Conservation (phyloP, 306 rosid genomes). For the Lathyrus sativus region DNA sequence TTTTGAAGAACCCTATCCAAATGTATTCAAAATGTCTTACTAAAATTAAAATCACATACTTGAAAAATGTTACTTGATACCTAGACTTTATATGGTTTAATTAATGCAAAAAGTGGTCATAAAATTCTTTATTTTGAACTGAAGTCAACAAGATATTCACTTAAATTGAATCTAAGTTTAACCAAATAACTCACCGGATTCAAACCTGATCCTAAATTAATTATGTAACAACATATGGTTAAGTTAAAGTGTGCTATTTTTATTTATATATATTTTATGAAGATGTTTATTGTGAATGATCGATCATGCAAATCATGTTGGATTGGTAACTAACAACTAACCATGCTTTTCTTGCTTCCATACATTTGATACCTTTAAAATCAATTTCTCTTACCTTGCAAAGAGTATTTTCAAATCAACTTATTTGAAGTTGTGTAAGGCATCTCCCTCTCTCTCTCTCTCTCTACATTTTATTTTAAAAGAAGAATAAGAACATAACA, state of each 20-base stretch:
- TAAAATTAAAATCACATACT: too few species aligned
- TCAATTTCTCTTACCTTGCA: constrained; percentile 44
- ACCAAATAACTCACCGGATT: constrained; percentile 72
- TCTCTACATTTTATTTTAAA: neutral
- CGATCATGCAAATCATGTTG: constrained; percentile 64
- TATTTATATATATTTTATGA: constrained; percentile 34
- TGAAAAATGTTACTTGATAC: too few species aligned
- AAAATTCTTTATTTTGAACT: neutral
- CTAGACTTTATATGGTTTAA: too few species aligned
- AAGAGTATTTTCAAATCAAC: constrained; percentile 34
- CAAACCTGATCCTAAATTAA: constrained; percentile 53
- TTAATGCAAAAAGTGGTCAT: neutral
- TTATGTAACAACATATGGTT: constrained; percentile 40
- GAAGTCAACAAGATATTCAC: constrained; percentile 32
- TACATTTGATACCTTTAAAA: constrained; percentile 61
- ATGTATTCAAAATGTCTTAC: too few species aligned
- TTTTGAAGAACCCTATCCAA: too few species aligned
- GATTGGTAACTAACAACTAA: constrained; percentile 49
- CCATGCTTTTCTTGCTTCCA: constrained; percentile 80
- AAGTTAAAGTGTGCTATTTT: constrained; percentile 37
- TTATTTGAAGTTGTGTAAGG: constrained; percentile 34
- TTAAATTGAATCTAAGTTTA: constrained; percentile 56
- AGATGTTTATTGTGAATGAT: constrained; percentile 40
- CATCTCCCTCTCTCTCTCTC: constrained; percentile 11
- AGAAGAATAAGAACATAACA: constrained; percentile 17